A percentile compares a stretch with the other conserved stretches of the same genome.
Evolutionary conservation across 805 yeast species (phyloP).

Genomic region (Phaffomyces thermotolerans): DNA sequence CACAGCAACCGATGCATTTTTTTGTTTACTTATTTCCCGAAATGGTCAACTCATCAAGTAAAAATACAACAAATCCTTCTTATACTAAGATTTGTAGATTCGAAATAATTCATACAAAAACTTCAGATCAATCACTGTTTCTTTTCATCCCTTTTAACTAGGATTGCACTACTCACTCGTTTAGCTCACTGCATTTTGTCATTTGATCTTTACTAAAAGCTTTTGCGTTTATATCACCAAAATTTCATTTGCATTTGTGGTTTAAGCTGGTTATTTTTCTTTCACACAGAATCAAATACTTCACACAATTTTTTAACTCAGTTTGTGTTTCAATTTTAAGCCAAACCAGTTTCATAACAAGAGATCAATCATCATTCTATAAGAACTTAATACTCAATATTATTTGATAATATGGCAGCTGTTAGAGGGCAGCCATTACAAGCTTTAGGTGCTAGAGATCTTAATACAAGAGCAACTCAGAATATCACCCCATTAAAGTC

Average conservation of each 20-base stretch:
- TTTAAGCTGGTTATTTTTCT: background rate
- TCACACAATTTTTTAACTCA: background rate
- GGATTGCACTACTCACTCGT: no score
- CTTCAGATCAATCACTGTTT: background rate
- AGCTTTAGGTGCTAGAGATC: constrained; percentile 27
- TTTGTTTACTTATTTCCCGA: constrained; percentile 22
- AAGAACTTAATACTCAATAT: background rate
- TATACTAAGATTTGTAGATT: background rate
- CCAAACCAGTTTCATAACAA: background rate
- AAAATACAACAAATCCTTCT: background rate
- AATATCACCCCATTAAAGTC: constrained; percentile 23
- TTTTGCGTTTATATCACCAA: background rate
- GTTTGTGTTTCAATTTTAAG: background rate
- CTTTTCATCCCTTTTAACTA: no score
- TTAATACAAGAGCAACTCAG: constrained; percentile 26
- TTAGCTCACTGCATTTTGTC: background rate
- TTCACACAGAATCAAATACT: background rate
- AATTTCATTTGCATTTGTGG: constrained; percentile 6
- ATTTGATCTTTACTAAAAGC: background rate
- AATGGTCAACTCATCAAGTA: constrained; percentile 6
- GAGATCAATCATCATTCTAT: background rate
- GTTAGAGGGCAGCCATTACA: constrained; percentile 35
- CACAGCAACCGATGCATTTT: constrained; percentile 2
- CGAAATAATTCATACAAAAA: background rate
- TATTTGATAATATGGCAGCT: constrained; percentile 20